Percentiles rank a stretch among this genome's conserved stretches.
Conservation (phyloP, 1,284 basidiomycete genomes). For the Jaminaea rosea region DNA sequence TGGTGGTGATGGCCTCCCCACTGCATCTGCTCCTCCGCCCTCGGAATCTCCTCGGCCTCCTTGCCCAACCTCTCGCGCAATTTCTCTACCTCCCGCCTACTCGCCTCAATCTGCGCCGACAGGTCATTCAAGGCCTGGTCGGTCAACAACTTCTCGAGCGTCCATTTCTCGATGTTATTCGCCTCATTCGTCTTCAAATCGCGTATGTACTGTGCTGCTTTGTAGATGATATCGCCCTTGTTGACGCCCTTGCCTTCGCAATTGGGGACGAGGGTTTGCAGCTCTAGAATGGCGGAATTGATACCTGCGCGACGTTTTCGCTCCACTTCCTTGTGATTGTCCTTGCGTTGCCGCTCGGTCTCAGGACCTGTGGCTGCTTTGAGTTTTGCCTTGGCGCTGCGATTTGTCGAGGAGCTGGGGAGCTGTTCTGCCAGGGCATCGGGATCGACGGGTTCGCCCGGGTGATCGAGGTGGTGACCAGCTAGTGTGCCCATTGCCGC, state of each 20-base stretch:
- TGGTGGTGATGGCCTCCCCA: too few species aligned
- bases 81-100: conserved; percentile 25
- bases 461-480: not conserved
- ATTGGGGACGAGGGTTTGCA: conserved; percentile 71
- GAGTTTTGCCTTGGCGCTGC: conserved; percentile 1
- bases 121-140: conserved; percentile 58
- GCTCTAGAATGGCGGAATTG: conserved; percentile 87
- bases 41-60: not conserved
- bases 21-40: not conserved
- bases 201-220: conserved; percentile 78
- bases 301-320: conserved; percentile 84
- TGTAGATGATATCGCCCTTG: conserved; percentile 74
- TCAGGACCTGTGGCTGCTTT: conserved; percentile 13
- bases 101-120: conserved; percentile 33
- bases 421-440: not conserved
- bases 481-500: conserved; percentile 14
- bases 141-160: conserved; percentile 82
- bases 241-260: conserved; percentile 66
- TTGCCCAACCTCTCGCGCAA: conserved; percentile 26
- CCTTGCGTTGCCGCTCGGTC: conserved; percentile 36
- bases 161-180: conserved; percentile 78
- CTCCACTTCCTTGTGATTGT: conserved; percentile 76
- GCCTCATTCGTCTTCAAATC: conserved; percentile 82
- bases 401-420: too few species aligned
- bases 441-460: not conserved